Evolutionary conservation across 441 rosid genomes (phyloP), one percentile per base, ranked within the genome.

Genomic region (Lepidium campestre): DNA sequence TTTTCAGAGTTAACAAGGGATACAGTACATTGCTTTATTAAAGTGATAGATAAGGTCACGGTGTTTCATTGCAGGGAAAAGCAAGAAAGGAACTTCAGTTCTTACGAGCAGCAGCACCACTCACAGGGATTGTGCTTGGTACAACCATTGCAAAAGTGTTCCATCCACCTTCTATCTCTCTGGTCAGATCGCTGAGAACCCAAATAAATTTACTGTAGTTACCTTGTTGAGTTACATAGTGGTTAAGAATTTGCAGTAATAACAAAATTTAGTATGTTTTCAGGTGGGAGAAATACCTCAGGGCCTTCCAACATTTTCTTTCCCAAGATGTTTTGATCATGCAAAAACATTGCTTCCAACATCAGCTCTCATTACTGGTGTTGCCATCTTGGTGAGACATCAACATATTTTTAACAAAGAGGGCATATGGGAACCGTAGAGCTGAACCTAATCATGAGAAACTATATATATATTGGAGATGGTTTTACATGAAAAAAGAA

Each of bases 231-330:
- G 47, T 54, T 34, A 34, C 55, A 67, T 47, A 60, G 17, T 37
- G 5, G 34, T 18, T 11, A 46, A 36, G 41, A 53, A 34, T 20
- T 14, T 46, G 32, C 52, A 37, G 45, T 61, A 45, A 67, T 75
- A 41, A 52, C 68, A 18, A 70, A 71, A 12, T 39, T n/a, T 61
- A 13, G 36, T 39, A 62, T 78, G 41, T 72, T 79, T 29, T 81
- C 77, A 93, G 98, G 98, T 93, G 35, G 98, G 97, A 72, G 96
- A 90, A 7, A 91, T 93, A 80, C 99, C 99, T 20, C 85, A 87
- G 77, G 99, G 99, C 27, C 93, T 93, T 67, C 99, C 98, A 32
- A 76, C 75, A 29, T 93, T 93, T 80, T 88, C 98, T 37, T 55
- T 90, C 65, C 98, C 97, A 13, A 88, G 79, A 62, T 68, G 70